phyloP scores from a whole-genome alignment of 805 yeast genomes.

The Candida dajiaensis region DNA sequence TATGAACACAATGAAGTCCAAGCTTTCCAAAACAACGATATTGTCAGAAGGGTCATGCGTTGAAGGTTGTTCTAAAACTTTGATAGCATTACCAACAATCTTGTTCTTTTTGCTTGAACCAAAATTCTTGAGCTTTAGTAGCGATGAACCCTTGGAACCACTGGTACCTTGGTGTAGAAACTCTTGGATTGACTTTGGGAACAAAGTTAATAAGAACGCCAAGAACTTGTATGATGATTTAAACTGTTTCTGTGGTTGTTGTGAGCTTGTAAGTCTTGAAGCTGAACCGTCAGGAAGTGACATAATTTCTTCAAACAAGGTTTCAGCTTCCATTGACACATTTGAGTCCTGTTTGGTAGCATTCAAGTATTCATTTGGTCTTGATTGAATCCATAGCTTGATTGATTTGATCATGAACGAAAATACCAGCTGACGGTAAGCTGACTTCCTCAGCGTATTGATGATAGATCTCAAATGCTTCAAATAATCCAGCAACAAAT shows the following conservation, averaged over 20 bases:
- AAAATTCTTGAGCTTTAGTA: conserved; percentile 20
- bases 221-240: conserved; percentile 28
- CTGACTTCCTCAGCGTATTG: conserved; percentile 33
- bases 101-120: conserved; percentile 20
- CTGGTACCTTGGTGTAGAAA: conserved; percentile 9
- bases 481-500: conserved; percentile 31
- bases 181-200: conserved; percentile 27
- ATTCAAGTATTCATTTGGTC: conserved; percentile 39
- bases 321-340: conserved; percentile 25
- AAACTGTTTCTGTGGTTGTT: conserved; percentile 16
- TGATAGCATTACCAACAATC: conserved; percentile 13
- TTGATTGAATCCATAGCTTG: conserved; percentile 43
- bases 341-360: conserved; percentile 17
- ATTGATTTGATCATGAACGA: conserved; percentile 41
- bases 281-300: conserved; percentile 23
- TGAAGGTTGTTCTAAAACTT: conserved; percentile 14
- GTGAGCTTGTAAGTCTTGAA: conserved; percentile 1
- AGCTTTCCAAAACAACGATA: conserved; percentile 19
- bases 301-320: conserved; percentile 31
- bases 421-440: conserved; percentile 40
- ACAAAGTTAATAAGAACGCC: conserved; percentile 28
- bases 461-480: conserved; percentile 33
- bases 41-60: conserved; percentile 19
- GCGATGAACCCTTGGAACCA: conserved; percentile 10
- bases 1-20: conserved; percentile 28